Conservation (phyloP, 2,329 filamentous ascomycete genomes). For the Cercospora citrullina region DNA sequence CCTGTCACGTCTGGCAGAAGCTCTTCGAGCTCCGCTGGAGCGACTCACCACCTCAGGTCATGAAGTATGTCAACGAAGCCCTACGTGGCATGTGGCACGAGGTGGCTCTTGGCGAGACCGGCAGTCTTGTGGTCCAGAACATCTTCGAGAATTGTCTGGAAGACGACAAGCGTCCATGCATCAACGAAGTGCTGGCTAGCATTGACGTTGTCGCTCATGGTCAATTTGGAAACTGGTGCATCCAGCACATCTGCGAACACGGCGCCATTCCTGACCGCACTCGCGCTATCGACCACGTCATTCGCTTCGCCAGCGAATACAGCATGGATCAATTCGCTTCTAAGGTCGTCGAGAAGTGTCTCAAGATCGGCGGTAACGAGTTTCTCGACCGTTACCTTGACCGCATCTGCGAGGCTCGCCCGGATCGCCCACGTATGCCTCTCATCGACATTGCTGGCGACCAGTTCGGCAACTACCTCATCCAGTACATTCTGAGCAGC, state of each 20-base stretch:
- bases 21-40: constrained; percentile 97
- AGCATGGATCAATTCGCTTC: constrained; percentile 99
- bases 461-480: constrained; percentile 97
- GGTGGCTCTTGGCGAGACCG: constrained; percentile 93
- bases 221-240: constrained; percentile 99
- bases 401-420: constrained; percentile 86
- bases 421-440: constrained; percentile 90
- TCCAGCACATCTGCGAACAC: constrained; percentile 98
- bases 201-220: constrained; percentile 96
- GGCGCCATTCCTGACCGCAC: constrained; percentile 87
- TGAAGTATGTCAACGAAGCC: constrained; percentile 96
- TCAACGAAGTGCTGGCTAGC: constrained; percentile 91
- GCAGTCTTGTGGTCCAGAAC: constrained; percentile 96
- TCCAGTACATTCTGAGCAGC: constrained; percentile 95
- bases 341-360: constrained; percentile 97
- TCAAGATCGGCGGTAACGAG: constrained; percentile 90
- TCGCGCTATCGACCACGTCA: constrained; percentile 91
- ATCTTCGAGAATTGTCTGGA: constrained; percentile 99
- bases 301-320: constrained; percentile 90
- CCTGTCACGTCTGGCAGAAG: constrained; percentile 99
- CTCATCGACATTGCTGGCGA: constrained; percentile 98
- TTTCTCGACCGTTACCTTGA: constrained; percentile 92
- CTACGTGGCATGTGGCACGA: constrained; percentile 98
- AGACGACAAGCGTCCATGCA: constrained; percentile 97
- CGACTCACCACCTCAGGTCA: constrained; percentile 92